A percentile compares a stretch with the other conserved stretches of the same genome.
Conservation (phyloP, 164 flowering plant species). For the Paratinospora sagittata region DNA sequence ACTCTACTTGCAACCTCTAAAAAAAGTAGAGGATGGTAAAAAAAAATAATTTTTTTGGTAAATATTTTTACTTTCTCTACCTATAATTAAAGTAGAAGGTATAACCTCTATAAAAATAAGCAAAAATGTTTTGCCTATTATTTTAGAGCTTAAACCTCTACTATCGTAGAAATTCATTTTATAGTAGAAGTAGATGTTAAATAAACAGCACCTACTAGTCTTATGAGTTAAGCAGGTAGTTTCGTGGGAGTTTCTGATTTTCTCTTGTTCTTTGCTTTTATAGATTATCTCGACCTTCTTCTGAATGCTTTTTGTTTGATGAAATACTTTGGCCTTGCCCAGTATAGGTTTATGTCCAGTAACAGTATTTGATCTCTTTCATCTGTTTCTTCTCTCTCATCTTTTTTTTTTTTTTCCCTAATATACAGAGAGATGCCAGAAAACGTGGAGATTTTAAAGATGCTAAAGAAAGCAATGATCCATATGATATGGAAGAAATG, state of each 20-base stretch:
- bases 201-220: too few relatives aligned
- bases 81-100: too few relatives aligned
- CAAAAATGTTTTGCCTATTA: too few relatives aligned
- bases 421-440: constrained; percentile 73
- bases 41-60: too few relatives aligned
- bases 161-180: too few relatives aligned
- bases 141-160: too few relatives aligned
- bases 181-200: too few relatives aligned
- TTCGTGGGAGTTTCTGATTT: neutral
- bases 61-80: too few relatives aligned
- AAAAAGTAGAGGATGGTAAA: too few relatives aligned
- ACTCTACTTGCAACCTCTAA: too few relatives aligned
- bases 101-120: too few relatives aligned
- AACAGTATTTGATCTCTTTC: neutral
- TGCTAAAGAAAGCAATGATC: constrained; percentile 24
- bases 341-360: neutral
- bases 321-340: neutral
- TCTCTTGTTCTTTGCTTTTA: neutral
- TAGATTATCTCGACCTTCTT: neutral
- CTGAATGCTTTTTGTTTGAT: neutral
- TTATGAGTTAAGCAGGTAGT: neutral
- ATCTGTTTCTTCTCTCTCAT: neutral
- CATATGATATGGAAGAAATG: constrained; percentile 62
- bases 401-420: constrained; percentile 5
- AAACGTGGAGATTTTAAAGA: constrained; percentile 18